Evolutionary conservation across 2,329 filamentous ascomycete species (phyloP), one percentile per base, ranked within the genome.

Genomic region (Ceratocystiopsis brevicomis): DNA sequence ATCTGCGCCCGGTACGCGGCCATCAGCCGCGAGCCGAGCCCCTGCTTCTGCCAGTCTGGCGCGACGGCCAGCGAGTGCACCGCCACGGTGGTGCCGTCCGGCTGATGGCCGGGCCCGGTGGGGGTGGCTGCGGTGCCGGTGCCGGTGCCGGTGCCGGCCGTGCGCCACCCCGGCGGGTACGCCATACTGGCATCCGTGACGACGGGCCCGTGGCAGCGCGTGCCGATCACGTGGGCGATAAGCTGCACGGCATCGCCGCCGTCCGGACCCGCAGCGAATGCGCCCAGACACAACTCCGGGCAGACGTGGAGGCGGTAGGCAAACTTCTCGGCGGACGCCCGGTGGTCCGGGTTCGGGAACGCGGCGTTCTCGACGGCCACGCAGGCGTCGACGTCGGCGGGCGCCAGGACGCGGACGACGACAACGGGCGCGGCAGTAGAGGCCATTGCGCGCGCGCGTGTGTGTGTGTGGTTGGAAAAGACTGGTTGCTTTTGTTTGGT

Each of bases 21-120:
- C 63, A 93, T 66, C 47, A 92, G 62, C 17, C 78, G 75, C 49
- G 71, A 76, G 15, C 82, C 87, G 3, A 93, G 65, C 1, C 83
- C 81, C 45, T 76, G 74, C 33, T 73, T 68, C 50, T 90, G 83
- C 45, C 85, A 74, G 46, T 77, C 72, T 1, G 83, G 84, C 44
- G 81, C 67, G 6, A 94, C 78, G 16, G 81, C 83, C 6, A 95
- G 67, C 0, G 82, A 88, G 60, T 95, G 87, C 41, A 94, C 62
- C 44, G 76, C 83, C 44, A 94, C 69, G 0, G 83, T 92, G 38
- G 75, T 63, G 36, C 85, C 85, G 15, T 66, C 63, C 46, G 84
- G 74, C 52, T 81, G 73, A 58, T 93, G 83, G 32, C 84, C 84
- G 11, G 75, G 54, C 2, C 58, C 55, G 25, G 68, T 64, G 44